Percentiles rank a stretch among this genome's conserved stretches.
These are phyloP conservation scores for Dendrobium huoshanense DNA, from an alignment of 106 monocot genomes.

Conservation along the genomic window DNA sequence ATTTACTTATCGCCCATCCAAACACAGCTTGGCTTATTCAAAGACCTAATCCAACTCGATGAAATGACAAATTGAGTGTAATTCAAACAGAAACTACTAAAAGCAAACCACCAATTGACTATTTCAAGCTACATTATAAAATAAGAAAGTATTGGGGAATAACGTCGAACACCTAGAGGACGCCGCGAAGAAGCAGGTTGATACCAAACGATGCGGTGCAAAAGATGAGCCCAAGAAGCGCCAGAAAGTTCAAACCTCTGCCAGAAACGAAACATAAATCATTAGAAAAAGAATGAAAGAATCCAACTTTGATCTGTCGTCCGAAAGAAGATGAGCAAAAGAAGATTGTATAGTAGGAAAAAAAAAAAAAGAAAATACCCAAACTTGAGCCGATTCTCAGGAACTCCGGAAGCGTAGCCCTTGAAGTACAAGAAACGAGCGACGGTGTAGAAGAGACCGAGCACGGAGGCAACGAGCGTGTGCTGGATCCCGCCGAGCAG, in stretches of 20 bases:
- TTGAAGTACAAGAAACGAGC: constrained; percentile 89
- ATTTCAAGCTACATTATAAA: background rate
- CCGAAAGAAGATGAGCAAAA: background rate
- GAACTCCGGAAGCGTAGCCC: constrained; percentile 79
- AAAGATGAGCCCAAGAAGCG: constrained; percentile 40
- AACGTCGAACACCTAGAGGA: constrained; percentile 10
- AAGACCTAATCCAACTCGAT: background rate
- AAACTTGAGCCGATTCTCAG: constrained; percentile 65
- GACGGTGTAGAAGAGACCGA: constrained; percentile 55
- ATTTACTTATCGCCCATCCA: background rate
- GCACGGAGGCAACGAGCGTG: constrained; percentile 38
- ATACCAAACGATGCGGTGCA: constrained; percentile 50
- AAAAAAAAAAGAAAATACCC: constrained; percentile 26
- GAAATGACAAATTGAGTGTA: background rate
- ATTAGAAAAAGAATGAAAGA: background rate
- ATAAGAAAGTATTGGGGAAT: background rate
- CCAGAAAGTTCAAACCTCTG: constrained; percentile 61
- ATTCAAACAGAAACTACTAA: background rate
- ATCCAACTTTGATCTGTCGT: background rate
- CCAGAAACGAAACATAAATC: background rate
- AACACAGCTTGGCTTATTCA: background rate
- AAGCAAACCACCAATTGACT: background rate
- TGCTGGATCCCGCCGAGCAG: constrained; percentile 70
- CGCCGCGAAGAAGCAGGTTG: constrained; percentile 22
- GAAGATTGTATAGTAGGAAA: background rate